phyloP scores from a whole-genome alignment of 2,329 filamentous ascomycete genomes.

The Paraconiothyrium sp. region DNA sequence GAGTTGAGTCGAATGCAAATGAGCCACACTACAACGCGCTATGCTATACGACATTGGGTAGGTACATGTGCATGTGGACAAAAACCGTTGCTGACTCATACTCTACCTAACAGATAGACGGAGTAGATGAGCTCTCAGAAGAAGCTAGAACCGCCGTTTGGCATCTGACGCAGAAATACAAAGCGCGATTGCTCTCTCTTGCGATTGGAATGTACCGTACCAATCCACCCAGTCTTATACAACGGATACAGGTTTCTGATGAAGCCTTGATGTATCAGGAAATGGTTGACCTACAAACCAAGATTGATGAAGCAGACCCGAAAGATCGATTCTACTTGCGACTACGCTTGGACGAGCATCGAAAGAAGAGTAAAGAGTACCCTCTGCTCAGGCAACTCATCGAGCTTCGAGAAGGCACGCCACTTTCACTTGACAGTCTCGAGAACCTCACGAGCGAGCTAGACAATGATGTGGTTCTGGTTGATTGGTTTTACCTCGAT shows the following conservation, averaged over 20 bases:
- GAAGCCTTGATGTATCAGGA: slow-evolving; percentile 8
- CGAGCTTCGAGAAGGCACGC: slow-evolving; percentile 15
- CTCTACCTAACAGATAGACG: background rate
- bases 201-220: slow-evolving; percentile 14
- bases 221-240: slow-evolving; percentile 9
- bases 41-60: slow-evolving; percentile 6
- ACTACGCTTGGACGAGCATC: slow-evolving; percentile 9
- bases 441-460: background rate
- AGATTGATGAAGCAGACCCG: slow-evolving; percentile 6
- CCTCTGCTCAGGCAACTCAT: slow-evolving; percentile 5
- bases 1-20: slow-evolving; percentile 3
- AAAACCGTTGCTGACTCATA: background rate
- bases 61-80: background rate
- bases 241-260: slow-evolving; percentile 6
- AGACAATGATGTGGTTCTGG: slow-evolving; percentile 5
- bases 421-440: background rate
- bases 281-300: slow-evolving; percentile 12
- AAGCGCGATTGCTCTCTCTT: slow-evolving; percentile 10
- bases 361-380: slow-evolving; percentile 8
- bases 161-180: slow-evolving; percentile 12
- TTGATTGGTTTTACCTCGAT: slow-evolving; percentile 16
- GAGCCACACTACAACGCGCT: slow-evolving; percentile 7
- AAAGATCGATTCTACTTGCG: slow-evolving; percentile 12
- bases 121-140: background rate
- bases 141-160: slow-evolving; percentile 5